Evolutionary conservation across 192 early-diverging fungal genomes (phyloP).

Genomic region (Backusella parvicylindrica): DNA sequence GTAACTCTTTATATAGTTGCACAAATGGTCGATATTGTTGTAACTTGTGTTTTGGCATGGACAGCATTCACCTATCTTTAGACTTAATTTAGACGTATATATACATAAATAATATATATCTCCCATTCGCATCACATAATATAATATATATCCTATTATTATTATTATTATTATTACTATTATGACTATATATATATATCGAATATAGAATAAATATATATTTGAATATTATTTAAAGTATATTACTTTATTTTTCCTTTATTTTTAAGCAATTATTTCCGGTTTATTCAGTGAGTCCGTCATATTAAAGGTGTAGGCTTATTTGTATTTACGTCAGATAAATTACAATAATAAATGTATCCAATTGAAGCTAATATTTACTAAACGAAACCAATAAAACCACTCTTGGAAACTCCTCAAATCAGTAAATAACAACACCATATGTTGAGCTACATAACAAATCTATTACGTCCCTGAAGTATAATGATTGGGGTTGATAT

Average conservation of each 20-base stretch:
- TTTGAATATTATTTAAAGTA: too few species aligned
- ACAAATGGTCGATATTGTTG: constrained; percentile 47
- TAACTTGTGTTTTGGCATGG: constrained; percentile 41
- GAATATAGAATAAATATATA: neutral
- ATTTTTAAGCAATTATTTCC: neutral
- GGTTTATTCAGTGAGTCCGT: neutral
- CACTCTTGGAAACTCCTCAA: neutral
- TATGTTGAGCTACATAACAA: neutral
- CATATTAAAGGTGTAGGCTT: neutral
- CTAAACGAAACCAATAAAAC: neutral
- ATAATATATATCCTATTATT: neutral
- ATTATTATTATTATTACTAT: too few species aligned
- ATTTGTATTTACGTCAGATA: neutral
- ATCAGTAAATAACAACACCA: neutral
- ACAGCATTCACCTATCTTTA: constrained; percentile 35
- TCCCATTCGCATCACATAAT: neutral
- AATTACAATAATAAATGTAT: neutral
- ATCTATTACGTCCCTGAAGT: neutral
- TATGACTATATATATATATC: neutral
- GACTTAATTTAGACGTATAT: neutral
- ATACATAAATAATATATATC: neutral
- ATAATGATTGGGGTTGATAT: neutral
- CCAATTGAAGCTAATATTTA: neutral
- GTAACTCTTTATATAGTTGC: constrained; percentile 43
- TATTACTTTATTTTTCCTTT: neutral